phyloP scores from a whole-genome alignment of 2,329 filamentous ascomycete species.

The Metarhizium rileyi region DNA sequence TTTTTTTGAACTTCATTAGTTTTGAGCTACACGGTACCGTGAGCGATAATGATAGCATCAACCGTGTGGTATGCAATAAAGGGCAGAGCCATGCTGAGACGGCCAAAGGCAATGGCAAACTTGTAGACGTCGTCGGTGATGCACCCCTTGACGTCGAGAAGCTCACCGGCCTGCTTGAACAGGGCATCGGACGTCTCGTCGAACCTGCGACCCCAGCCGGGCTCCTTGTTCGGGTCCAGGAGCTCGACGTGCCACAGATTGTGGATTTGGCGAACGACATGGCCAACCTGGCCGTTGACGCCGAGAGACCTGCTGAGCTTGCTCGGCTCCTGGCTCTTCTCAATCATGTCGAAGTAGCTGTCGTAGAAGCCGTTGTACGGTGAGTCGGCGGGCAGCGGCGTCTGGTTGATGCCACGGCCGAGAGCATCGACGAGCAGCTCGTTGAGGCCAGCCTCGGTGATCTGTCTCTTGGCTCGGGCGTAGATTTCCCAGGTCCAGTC shows the following conservation, averaged over 20 bases:
- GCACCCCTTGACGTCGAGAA: background rate
- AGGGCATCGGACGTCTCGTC: constrained; percentile 4
- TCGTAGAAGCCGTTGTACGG: background rate
- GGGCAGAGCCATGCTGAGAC: constrained; percentile 6
- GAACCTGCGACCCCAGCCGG: constrained; percentile 7
- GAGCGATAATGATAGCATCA: constrained; percentile 6
- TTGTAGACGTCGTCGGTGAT: constrained; percentile 6
- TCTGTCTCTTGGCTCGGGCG: constrained; percentile 2
- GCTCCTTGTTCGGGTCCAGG: background rate
- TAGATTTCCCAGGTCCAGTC: constrained; percentile 8
- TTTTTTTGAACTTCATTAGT: background rate
- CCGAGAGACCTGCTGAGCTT: constrained; percentile 1
- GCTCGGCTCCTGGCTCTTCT: background rate
- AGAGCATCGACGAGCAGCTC: constrained; percentile 5
- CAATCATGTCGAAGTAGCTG: constrained; percentile 5
- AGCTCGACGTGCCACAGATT: constrained; percentile 7
- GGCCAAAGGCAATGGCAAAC: constrained; percentile 8
- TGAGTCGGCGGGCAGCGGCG: background rate
- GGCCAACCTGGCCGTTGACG: constrained; percentile 1
- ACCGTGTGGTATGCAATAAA: constrained; percentile 7
- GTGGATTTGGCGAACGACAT: background rate
- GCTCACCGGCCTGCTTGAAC: constrained; percentile 3
- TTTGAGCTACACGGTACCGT: background rate
- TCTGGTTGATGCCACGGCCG: background rate
- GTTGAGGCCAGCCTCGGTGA: constrained; percentile 6